A percentile compares a stretch with the other conserved stretches of the same genome.
phyloP scores from a whole-genome alignment of 495 filamentous ascomycete genomes.

The Penicillium manginii region DNA sequence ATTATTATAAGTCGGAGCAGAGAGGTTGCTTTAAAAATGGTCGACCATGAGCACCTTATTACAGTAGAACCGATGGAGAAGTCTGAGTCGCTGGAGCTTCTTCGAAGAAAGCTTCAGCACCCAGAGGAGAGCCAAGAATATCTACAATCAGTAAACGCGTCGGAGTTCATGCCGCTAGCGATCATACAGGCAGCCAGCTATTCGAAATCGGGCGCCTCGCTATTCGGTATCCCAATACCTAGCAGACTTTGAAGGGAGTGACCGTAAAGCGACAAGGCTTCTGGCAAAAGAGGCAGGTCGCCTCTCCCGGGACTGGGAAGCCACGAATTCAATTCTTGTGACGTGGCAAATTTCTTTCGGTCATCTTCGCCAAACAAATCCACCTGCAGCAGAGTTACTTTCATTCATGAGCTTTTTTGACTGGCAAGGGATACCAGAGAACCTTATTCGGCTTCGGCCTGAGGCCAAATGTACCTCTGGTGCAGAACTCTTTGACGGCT shows the following conservation, averaged over 20 bases:
- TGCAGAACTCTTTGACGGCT: too few species aligned
- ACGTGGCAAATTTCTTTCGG: slow-evolving; percentile 41
- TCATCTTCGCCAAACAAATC: slow-evolving; percentile 21
- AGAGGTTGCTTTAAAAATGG: too few species aligned
- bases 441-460: background rate
- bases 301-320: slow-evolving; percentile 22
- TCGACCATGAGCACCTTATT: too few species aligned
- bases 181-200: slow-evolving; percentile 46
- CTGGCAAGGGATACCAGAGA: slow-evolving; percentile 16
- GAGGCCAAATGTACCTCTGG: too few species aligned
- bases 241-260: slow-evolving; percentile 26
- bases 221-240: slow-evolving; percentile 35
- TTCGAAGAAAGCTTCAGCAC: too few species aligned
- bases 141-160: slow-evolving; percentile 31
- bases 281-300: background rate
- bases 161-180: slow-evolving; percentile 39
- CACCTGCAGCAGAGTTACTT: slow-evolving; percentile 27
- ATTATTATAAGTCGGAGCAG: too few species aligned
- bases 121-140: too few species aligned
- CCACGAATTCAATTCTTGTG: slow-evolving; percentile 27
- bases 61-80: too few species aligned
- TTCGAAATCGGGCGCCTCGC: slow-evolving; percentile 23
- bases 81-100: too few species aligned
- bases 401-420: slow-evolving; percentile 34
- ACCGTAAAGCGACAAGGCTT: slow-evolving; percentile 3